phyloP scores from a whole-genome alignment of 2,329 filamentous ascomycete genomes.

The Colletotrichum abscissum region DNA sequence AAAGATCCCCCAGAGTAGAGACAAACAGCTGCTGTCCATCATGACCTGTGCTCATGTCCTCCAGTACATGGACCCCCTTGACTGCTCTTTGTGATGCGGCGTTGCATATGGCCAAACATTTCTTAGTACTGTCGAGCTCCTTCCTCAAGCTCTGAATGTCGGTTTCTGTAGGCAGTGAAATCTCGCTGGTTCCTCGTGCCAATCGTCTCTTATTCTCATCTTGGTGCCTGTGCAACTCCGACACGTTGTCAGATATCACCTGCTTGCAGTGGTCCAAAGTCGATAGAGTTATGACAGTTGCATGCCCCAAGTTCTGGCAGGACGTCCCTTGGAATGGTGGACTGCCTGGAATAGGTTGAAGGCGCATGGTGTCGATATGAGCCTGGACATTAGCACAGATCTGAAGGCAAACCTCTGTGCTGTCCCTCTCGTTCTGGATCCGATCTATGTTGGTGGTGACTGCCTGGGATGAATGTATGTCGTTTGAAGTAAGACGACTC shows the following conservation, averaged over 20 bases:
- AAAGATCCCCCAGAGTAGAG: not conserved
- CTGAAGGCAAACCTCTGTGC: slow-evolving; percentile 5
- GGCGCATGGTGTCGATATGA: not conserved
- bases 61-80: not conserved
- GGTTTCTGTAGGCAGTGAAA: not conserved
- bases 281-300: not conserved
- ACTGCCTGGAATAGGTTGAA: slow-evolving; percentile 9
- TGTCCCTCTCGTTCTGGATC: slow-evolving; percentile 4
- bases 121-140: slow-evolving; percentile 1
- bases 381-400: slow-evolving; percentile 4
- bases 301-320: not conserved
- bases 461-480: not conserved
- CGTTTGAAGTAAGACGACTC: not conserved
- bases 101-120: not conserved
- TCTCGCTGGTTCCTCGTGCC: not conserved
- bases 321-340: not conserved
- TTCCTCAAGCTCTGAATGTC: not conserved
- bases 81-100: not conserved
- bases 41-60: not conserved
- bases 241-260: not conserved
- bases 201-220: not conserved
- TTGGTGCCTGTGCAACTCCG: not conserved
- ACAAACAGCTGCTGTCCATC: slow-evolving; percentile 3
- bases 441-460: not conserved
- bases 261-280: not conserved